Base-by-base conservation (phyloP, 2,329 filamentous ascomycete species). In the Arthroderma uncinatum region DNA sequence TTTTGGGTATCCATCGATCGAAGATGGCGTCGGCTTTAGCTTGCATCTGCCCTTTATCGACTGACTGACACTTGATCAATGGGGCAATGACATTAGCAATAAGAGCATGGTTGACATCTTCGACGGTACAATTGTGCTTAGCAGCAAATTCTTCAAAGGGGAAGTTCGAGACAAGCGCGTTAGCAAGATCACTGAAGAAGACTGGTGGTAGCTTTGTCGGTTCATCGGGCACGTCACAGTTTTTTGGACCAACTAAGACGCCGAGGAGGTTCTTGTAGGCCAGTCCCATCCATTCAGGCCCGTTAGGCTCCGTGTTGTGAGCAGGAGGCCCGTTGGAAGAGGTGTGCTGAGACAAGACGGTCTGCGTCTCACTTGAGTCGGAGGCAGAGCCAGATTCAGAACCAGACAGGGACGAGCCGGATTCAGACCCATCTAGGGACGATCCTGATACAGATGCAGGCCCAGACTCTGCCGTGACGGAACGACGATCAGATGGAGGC, bases 141-240 rank as follows among this genome's bases (percentile, higher is more conserved):
- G 55, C 5, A 2, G 68, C 66, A 55, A 69, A 68, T 1, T 44
- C 34, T 2, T 58, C 30, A 28, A 65, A 61, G 0, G 67, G 67
- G 37, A 70, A 70, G 12, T 28, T 47, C 2, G 54, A 14, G 2
- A 48, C 47, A 19, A 69, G 64, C 2, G 57, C 61, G 2, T 58
- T 53, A 9, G 62, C 65, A 57, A 69, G 60, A 44, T 64, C 61
- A 2, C 44, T 55, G 52, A 69, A 70, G 58, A 67, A 66, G 28
- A 58, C 16, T 14, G 55, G 44, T 16, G 44, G 44, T n/a, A 50
- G 25, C 6, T 50, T 14, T 5, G 53, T 2, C 60, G 63, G 39
- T 59, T 64, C 28, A 37, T 57, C n/a, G 36, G 50, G 53, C 21
- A 39, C 7, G 16, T 33, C 44, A 25, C 25, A 33, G 9, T 34